Base-by-base conservation (phyloP, 2,329 filamentous ascomycete species). In the Fusarium graminum region DNA sequence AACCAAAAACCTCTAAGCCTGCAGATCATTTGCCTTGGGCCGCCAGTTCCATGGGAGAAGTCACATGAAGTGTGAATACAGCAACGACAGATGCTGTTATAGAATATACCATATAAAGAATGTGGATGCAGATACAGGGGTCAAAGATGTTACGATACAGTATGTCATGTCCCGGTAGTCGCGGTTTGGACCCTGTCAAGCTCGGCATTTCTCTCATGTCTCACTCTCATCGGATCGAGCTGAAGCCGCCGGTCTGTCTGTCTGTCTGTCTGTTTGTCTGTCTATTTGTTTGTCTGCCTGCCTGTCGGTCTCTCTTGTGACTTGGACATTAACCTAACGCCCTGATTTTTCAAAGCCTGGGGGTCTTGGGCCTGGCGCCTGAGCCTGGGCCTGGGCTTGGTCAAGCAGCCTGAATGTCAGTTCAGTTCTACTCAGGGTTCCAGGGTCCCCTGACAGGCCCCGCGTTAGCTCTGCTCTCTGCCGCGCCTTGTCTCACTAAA, bases 21-120 rank as follows among this genome's bases (percentile, higher is more conserved):
- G 59, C 68, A 70, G 60, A 71, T 71, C 66, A 67, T 64, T 55
- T 67, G 56, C 44, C 53, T 42, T 44, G 52, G 38, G 50, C 49
- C 40, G 36, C 60, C n/a, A 40, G 28, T 43, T 62, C 39, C 55
- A 52, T 63, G 44, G 53, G 22, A 49, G 29, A 52, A 51, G 50
- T 39, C n/a, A 43, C 43, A 43, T 38, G 44, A 36, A 50, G 52
- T 19, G 25, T 45, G 44, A 58, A 28, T 22, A 39, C 26, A 54
- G 17, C 39, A 43, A 41, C n/a, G n/a, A n/a, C 7, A 36, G 32
- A 2, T 16, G 16, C 16, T n/a, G 16, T 36, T 17, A 36, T 36
- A n/a, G 34, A 38, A 22, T 46, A 14, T 44, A 22, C 6, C 22
- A 22, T 22, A 22, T 22, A 22, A 22, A 22, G 22, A 22, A 22